Evolutionary conservation across 495 filamentous ascomycete genomes (phyloP).

Genomic region (Podospora sp.): DNA sequence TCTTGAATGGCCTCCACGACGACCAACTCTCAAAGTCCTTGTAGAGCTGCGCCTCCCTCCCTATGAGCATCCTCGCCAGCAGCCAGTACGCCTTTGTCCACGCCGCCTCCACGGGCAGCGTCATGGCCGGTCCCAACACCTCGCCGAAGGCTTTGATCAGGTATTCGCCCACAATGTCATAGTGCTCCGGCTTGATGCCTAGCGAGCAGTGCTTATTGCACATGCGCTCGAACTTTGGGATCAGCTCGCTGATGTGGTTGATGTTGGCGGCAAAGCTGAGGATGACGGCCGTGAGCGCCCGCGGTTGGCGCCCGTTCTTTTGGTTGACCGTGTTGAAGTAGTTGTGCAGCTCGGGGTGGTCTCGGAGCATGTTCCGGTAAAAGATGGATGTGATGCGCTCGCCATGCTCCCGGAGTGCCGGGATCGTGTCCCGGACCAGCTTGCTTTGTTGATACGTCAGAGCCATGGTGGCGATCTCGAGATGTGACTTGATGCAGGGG

Average conservation of each 20-base stretch:
- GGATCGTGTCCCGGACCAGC: conserved; percentile 50
- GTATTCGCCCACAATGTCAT: conserved; percentile 68
- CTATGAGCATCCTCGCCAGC: conserved; percentile 71
- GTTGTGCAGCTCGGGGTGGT: conserved; percentile 64
- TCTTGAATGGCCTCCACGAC: conserved; percentile 67
- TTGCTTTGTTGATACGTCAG: conserved; percentile 47
- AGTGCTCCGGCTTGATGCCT: conserved; percentile 68
- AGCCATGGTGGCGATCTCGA: conserved; percentile 35
- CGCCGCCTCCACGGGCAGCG: conserved; percentile 62
- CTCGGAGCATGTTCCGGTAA: conserved; percentile 67
- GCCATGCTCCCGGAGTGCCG: conserved; percentile 63
- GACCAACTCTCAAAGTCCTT: conserved; percentile 58
- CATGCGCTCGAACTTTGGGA: conserved; percentile 68
- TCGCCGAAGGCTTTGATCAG: conserved; percentile 67
- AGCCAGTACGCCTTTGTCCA: conserved; percentile 74
- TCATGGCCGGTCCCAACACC: conserved; percentile 68
- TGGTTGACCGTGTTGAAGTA: conserved; percentile 74
- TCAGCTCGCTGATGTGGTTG: conserved; percentile 65
- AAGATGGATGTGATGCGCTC: conserved; percentile 66
- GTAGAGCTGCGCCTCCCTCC: conserved; percentile 63
- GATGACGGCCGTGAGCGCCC: conserved; percentile 65
- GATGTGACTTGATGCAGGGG: not conserved
- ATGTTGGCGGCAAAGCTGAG: conserved; percentile 72
- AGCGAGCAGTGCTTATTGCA: conserved; percentile 75
- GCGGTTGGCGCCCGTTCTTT: conserved; percentile 66